A percentile compares a stretch with the other conserved stretches of the same genome.
Conservation (phyloP, 345 rosid species). For the Angophora floribunda region DNA sequence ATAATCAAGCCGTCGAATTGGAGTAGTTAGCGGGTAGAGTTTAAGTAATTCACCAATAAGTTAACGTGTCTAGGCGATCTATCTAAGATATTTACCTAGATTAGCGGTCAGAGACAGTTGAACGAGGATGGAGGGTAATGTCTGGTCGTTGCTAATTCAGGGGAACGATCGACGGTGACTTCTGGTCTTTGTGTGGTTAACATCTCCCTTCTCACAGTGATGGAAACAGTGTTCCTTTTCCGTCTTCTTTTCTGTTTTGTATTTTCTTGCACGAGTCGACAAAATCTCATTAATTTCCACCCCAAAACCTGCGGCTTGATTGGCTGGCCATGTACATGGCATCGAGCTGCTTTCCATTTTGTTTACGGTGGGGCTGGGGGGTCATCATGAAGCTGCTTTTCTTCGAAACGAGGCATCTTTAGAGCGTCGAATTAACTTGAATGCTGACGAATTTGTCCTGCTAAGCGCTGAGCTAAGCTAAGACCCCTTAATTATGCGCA, state of each 20-base stretch:
- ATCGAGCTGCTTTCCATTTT: background rate
- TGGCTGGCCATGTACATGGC: background rate
- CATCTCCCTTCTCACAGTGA: background rate
- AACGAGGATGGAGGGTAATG: background rate
- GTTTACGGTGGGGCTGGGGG: background rate
- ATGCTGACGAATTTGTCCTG: background rate
- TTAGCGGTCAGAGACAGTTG: background rate
- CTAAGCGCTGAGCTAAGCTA: background rate
- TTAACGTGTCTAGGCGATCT: background rate
- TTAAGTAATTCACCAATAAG: background rate
- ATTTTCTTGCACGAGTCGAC: background rate
- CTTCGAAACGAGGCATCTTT: background rate
- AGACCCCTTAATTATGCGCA: background rate
- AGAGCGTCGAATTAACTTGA: background rate
- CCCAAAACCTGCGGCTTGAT: background rate
- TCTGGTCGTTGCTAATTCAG: background rate
- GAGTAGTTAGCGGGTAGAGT: background rate
- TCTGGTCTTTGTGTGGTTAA: background rate
- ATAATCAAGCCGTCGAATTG: background rate
- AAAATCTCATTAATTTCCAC: background rate
- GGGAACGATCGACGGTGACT: background rate
- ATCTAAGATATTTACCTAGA: background rate
- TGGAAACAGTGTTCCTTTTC: background rate
- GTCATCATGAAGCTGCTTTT: background rate
- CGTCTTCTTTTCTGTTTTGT: background rate